Base-by-base conservation (phyloP, 805 yeast species). In the Candida adriatica region DNA sequence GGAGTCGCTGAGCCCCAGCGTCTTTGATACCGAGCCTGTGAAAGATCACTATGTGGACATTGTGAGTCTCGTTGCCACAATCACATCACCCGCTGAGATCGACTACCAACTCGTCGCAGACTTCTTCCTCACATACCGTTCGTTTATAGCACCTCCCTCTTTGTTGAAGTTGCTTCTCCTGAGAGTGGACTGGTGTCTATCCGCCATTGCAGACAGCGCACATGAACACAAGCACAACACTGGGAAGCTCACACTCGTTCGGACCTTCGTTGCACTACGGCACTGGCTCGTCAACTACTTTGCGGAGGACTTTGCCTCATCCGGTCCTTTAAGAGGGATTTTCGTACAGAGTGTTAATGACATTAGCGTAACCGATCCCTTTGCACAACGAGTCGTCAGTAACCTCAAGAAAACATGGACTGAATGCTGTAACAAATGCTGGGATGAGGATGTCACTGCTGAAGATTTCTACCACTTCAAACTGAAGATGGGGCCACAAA, bases 201-300 rank as follows among this genome's bases (percentile, higher is more conserved):
- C 66, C 14, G 49, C 50, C 14, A 48, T 59, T 8, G 38, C 35
- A 6, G 49, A 52, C 19, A 18, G 23, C 2, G 26, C 47, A 13
- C 53, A 53, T 27, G 52, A 47, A 13, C 45, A 49, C n/a, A 49
- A 48, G 24, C 48, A 51, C 8, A 66, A 65, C 38, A 49, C 68
- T 4, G 94, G 94, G 2, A 70, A 77, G 37, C 62, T 81, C 27
- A 78, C 80, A 2, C 62, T 84, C 9, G 69, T 88, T 22, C 67
- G 97, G 46, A 79, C 94, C 0, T 90, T 88, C 61, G 95, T 85
- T 17, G 77, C 82, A 18, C 46, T 92, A 26, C 72, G 96, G 48
- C 95, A 85, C 59, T 90, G 97, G 95, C 55, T 90, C 13, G 58
- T 84, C 37, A 90, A 88, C 55, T 88, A 84, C 54, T 92, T 86